Base-by-base conservation (phyloP, 2,329 filamentous ascomycete genomes). In the Colletotrichum truncatum region DNA sequence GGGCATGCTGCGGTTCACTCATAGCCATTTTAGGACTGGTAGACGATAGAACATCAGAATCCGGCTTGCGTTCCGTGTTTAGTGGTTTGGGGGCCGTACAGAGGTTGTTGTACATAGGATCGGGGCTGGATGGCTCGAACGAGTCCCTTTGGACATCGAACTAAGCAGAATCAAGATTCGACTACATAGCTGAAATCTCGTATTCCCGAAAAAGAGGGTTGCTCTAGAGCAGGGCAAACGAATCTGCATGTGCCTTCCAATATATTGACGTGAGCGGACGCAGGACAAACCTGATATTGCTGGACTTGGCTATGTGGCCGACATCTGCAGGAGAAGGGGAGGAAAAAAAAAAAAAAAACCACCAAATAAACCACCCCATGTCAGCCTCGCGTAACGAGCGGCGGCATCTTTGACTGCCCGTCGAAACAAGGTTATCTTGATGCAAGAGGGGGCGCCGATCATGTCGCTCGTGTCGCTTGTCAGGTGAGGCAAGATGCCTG, bases 251-350 rank as follows among this genome's bases (percentile, higher is more conserved):
- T 39, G 2, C n/a, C 26, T 12, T 18, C 23, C 54, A 46, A 64
- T 18, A 43, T 34, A 11, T 26, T 30, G 34, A 25, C 38, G 26
- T 28, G 12, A 11, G n/a, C 6, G 26, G 28, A 18, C n/a, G 12
- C 30, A 39, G 43, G 49, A 32, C n/a, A 55, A 26, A 16, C n/a
- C 54, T 16, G 53, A 54, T 14, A 45, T 23, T 26, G 45, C n/a
- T 18, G 46, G 34, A 36, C 46, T 55, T 60, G 38, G 60, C 64
- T 39, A 43, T 53, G n/a, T 54, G 28, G 25, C 14, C 39, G 28
- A 60, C 32, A 28, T 30, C 23, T 26, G 39, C 9, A 34, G 26
- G 30, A n/a, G 48, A n/a, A n/a, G n/a, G n/a, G n/a, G n/a, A n/a
- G n/a, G n/a, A n/a, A n/a, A n/a, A n/a, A n/a, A n/a, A n/a, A n/a